Conservation (phyloP, 352 stramenopile species). For the Thalassiosira hispida region DNA sequence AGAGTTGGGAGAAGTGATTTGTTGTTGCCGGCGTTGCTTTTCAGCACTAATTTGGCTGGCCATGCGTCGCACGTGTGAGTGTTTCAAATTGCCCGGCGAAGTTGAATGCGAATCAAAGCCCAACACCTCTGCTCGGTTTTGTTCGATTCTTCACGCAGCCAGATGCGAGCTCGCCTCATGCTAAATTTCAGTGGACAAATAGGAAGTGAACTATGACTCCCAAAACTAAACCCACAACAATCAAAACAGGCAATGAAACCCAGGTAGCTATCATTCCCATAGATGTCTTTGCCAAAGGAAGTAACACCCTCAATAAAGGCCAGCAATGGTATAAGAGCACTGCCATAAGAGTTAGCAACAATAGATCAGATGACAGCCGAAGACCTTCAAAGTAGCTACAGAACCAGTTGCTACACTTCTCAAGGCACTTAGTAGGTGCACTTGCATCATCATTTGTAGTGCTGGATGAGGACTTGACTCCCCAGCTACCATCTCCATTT, state of each 20-base stretch:
- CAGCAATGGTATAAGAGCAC: conserved; percentile 16
- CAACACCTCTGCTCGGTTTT: no score
- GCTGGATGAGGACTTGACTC: background rate
- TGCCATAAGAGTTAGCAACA: conserved; percentile 23
- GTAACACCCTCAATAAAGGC: conserved; percentile 26
- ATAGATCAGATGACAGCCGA: conserved; percentile 27
- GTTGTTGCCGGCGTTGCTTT: no score
- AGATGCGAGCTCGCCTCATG: no score
- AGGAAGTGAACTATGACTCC: conserved; percentile 21
- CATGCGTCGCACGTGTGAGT: no score
- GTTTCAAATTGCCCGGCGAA: no score
- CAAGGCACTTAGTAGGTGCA: background rate
- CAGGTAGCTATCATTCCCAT: conserved; percentile 9
- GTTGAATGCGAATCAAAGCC: no score
- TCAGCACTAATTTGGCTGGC: no score
- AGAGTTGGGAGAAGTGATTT: no score
- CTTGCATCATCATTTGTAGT: background rate
- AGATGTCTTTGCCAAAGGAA: conserved; percentile 18
- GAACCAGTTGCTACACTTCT: conserved; percentile 3
- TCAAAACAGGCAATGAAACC: conserved; percentile 17
- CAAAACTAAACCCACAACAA: conserved; percentile 1
- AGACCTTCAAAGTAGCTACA: conserved; percentile 10
- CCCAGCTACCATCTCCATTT: conserved; percentile 1
- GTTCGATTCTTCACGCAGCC: no score
- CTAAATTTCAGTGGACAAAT: conserved; percentile 19